Percentiles rank a stretch among this genome's conserved stretches.
These are phyloP conservation scores for Fusarium azukiicola DNA, from an alignment of 2,329 filamentous ascomycete species.

Conservation along the genomic window DNA sequence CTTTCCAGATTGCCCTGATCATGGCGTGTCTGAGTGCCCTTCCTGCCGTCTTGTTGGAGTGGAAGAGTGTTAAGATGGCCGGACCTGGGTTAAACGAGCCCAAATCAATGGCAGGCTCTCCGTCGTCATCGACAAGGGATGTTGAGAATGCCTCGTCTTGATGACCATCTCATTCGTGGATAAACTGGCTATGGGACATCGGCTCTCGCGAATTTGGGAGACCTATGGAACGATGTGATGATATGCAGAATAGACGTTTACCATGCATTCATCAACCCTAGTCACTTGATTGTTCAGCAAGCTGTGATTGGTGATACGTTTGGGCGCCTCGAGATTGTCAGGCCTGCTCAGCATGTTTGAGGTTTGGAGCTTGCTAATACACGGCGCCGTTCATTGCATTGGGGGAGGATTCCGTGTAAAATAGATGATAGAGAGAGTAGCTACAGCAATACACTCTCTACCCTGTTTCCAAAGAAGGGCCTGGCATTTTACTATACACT, in stretches of 20 bases:
- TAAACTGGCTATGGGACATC: too few relatives aligned
- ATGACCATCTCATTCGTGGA: neutral
- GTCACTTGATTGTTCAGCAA: too few relatives aligned
- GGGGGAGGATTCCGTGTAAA: neutral
- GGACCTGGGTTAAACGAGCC: neutral
- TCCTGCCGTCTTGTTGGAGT: slow-evolving; percentile 34
- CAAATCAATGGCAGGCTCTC: neutral
- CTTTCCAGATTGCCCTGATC: slow-evolving; percentile 80
- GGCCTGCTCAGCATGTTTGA: too few relatives aligned
- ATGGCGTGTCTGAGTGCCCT: slow-evolving; percentile 60
- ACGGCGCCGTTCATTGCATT: too few relatives aligned
- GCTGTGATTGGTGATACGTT: too few relatives aligned
- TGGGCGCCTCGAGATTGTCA: too few relatives aligned
- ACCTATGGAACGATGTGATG: neutral
- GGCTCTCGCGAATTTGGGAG: neutral
- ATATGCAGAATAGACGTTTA: too few relatives aligned
- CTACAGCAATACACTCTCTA: neutral
- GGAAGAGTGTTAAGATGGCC: slow-evolving; percentile 37
- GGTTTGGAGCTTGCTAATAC: too few relatives aligned
- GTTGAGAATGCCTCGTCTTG: neutral
- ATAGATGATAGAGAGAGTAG: neutral
- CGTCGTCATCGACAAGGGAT: neutral
- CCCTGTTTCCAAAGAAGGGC: neutral
- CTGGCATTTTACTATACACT: neutral
- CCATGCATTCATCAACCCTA: too few relatives aligned